Evolutionary conservation across 2,329 filamentous ascomycete genomes (phyloP), one percentile per base, ranked within the genome.

Genomic region (Penicillium italicum): DNA sequence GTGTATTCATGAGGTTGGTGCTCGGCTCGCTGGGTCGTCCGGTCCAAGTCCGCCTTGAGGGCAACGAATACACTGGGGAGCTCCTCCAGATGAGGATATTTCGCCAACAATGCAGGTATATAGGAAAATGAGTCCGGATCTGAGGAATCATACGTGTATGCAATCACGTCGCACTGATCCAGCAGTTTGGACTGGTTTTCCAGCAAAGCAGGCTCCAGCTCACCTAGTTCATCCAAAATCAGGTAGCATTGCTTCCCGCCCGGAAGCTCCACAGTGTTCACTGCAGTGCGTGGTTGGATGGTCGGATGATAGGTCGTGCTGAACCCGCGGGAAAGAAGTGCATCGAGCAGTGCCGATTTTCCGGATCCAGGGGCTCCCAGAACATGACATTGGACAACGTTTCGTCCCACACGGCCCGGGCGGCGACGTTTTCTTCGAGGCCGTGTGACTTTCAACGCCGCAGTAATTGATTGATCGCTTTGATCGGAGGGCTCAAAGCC

Each of bases 201-300:
- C 3, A 99, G 79, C 52, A 97, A 91, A 12, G 94, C 94, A 0
- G 91, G 89, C 72, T 97, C 94, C n/a, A 96, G 80, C 73, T 97
- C 91, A 33, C 94, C 94, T 0, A 97, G 86, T 74, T 99, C 94
- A 68, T 96, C 90, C 24, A 97, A 80, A 56, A 99, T 97, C 33
- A 99, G 81, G 70, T 99, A 97, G 72, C 92, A 96, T 75, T 99
- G 94, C 72, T 96, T 96, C 49, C 94, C 94, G 10, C 94, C 94
- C 43, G 91, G 91, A 1, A 99, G 83, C 71, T 99, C 94, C 18
- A 99, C 94, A 55, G 90, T 96, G 72, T 99, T 97, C 62, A 99
- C 94, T 0, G 91, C 92, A 4, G 90, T 89, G 11, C 91, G 88
- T 2, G 94, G 91, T 69, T 96, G 94, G 72, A 99, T 97, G 3